Base-by-base conservation (phyloP, 495 filamentous ascomycete species). In the Paragyromitra xinjiangensis region DNA sequence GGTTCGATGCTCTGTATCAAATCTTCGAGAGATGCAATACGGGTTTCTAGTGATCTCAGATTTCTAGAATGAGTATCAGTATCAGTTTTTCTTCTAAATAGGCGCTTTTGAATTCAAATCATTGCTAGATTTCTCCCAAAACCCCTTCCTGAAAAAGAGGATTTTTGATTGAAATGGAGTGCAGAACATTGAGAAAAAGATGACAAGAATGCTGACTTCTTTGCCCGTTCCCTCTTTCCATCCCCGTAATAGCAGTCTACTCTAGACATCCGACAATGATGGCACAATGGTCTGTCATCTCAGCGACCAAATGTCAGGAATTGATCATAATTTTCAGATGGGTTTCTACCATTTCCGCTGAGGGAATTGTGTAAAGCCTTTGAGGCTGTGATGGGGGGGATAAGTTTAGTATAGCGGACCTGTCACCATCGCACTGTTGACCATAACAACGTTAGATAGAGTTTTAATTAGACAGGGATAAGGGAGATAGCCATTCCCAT, bases 151-250 rank as follows among this genome's bases (percentile, higher is more conserved):
- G 0, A 37, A 39, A 59, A 59, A 12, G 16, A 37, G 37, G 7
- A 37, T 61, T 61, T 16, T 19, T 0, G 6, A 42, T 19, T 34
- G 39, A 58, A 45, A 19, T 26, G 8, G 19, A 24, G 50, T 3
- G 24, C 34, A 39, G 5, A 44, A 69, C 19, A 24, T 37, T 4
- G 39, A 42, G 11, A 64, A 51, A 50, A 67, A 19, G 5, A 24
- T 34, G 40, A 16, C 39, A 40, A 34, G 16, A 22, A 59, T 66
- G 7, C 71, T 66, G 37, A 81, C 80, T 71, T 81, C 53, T 64
- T 81, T 77, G 50, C 68, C 29, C 66, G 50, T 19, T 81, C 79
- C 22, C 79, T 67, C 58, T 81, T 81, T 9, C 80, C 80, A 63
- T 81, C 80, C 2, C 58, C 73, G 58, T 81, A 81, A 40, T 51